These are phyloP conservation scores for Yamadazyma paraphyllophila DNA, from an alignment of 805 yeast species.

Conservation along the genomic window DNA sequence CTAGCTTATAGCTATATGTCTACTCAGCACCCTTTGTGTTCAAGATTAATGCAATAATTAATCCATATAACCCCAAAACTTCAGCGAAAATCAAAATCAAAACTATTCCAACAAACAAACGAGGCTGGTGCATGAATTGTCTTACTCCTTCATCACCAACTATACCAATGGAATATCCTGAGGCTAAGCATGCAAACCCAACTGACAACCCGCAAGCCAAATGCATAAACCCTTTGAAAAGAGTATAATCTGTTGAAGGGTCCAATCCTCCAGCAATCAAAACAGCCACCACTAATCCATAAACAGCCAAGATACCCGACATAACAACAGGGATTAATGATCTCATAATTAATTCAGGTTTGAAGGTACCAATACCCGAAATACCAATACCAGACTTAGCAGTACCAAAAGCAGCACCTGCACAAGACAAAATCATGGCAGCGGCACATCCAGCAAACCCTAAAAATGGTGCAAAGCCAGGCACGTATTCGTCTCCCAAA, in stretches of 20 bases:
- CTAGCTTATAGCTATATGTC: not conserved
- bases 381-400: conserved; percentile 99
- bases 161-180: conserved; percentile 94
- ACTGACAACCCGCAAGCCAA: conserved; percentile 93
- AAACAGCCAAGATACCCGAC: conserved; percentile 96
- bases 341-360: conserved; percentile 95
- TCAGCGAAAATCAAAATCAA: conserved; percentile 88
- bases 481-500: conserved; percentile 60
- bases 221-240: conserved; percentile 98
- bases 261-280: conserved; percentile 87
- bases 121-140: conserved; percentile 82
- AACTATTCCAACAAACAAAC: conserved; percentile 86
- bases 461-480: conserved; percentile 93
- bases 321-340: conserved; percentile 95
- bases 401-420: conserved; percentile 99
- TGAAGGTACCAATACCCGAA: conserved; percentile 95
- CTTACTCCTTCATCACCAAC: conserved; percentile 94
- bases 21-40: conserved; percentile 74
- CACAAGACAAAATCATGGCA: conserved; percentile 85
- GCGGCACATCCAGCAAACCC: conserved; percentile 97
- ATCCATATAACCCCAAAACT: conserved; percentile 87
- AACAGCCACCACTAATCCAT: conserved; percentile 95
- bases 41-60: conserved; percentile 90
- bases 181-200: conserved; percentile 93
- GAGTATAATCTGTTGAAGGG: conserved; percentile 75